Conservation (phyloP, 495 filamentous ascomycete species). For the Lentithecium fluviatile region DNA sequence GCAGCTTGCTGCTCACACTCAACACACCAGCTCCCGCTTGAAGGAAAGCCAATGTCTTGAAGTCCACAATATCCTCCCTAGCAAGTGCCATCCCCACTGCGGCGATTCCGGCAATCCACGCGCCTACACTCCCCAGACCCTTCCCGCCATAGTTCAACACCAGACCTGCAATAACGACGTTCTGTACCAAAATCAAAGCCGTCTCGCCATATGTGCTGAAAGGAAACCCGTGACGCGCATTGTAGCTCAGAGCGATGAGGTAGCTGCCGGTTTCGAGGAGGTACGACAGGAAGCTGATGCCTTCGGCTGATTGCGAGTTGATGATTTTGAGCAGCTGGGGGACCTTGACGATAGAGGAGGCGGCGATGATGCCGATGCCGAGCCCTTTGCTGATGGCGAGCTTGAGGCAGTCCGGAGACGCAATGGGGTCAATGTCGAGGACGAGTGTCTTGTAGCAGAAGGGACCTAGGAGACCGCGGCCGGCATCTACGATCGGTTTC, state of each 20-base stretch:
- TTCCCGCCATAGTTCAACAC: slow-evolving; percentile 77
- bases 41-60: slow-evolving; percentile 66
- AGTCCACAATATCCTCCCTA: slow-evolving; percentile 62
- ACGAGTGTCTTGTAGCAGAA: slow-evolving; percentile 80
- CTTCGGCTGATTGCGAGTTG: slow-evolving; percentile 70
- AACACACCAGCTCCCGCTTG: slow-evolving; percentile 84
- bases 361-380: slow-evolving; percentile 86
- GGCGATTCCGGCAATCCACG: slow-evolving; percentile 74
- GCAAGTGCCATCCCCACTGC: slow-evolving; percentile 65
- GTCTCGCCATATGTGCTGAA: slow-evolving; percentile 97
- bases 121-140: slow-evolving; percentile 54
- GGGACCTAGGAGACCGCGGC: slow-evolving; percentile 75
- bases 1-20: slow-evolving; percentile 82
- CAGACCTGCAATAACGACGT: slow-evolving; percentile 79
- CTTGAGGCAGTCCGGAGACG: slow-evolving; percentile 71
- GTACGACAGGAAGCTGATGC: slow-evolving; percentile 86
- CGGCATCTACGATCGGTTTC: slow-evolving; percentile 68
- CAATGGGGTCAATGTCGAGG: slow-evolving; percentile 71
- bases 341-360: slow-evolving; percentile 87
- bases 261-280: slow-evolving; percentile 83
- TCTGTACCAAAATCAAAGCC: slow-evolving; percentile 84
- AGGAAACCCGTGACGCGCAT: slow-evolving; percentile 82
- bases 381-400: slow-evolving; percentile 88
- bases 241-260: slow-evolving; percentile 86
- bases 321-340: slow-evolving; percentile 93